Evolutionary conservation across 371 early-diverging fungal species (phyloP).

Genomic region (Chytridiales sp.): DNA sequence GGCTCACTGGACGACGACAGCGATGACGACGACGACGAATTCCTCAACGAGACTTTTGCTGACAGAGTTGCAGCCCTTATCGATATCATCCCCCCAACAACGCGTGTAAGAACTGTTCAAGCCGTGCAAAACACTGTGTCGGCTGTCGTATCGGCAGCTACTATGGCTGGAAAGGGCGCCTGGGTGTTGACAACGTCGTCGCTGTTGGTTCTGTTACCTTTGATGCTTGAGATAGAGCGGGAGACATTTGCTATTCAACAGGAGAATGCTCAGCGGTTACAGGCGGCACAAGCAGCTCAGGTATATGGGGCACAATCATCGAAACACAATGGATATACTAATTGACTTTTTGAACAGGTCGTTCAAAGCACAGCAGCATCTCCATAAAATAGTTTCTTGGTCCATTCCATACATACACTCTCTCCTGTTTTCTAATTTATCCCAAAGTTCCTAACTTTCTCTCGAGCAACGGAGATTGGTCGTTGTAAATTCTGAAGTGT

Average conservation of each 20-base stretch:
- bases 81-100: slow-evolving; percentile 45
- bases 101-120: slow-evolving; percentile 20
- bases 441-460: no score
- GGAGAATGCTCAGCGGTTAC: slow-evolving; percentile 27
- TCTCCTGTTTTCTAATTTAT: no score
- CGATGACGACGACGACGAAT: slow-evolving; percentile 29
- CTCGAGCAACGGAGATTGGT: no score
- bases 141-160: slow-evolving; percentile 16
- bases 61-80: slow-evolving; percentile 45
- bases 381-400: no score
- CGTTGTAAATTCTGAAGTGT: no score
- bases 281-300: slow-evolving; percentile 24
- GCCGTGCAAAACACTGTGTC: slow-evolving; percentile 16
- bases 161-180: slow-evolving; percentile 32
- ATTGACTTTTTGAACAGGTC: not conserved
- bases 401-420: no score
- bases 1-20: slow-evolving; percentile 20
- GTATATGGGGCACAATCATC: slow-evolving; percentile 7
- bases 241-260: slow-evolving; percentile 44
- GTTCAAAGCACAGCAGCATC: no score
- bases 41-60: slow-evolving; percentile 37
- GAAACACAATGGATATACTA: not conserved
- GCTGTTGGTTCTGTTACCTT: slow-evolving; percentile 43
- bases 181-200: slow-evolving; percentile 50
- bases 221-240: slow-evolving; percentile 46